These are phyloP conservation scores for Bacterosira constricta DNA, from an alignment of 108 stramenopile genomes.

Conservation along the genomic window DNA sequence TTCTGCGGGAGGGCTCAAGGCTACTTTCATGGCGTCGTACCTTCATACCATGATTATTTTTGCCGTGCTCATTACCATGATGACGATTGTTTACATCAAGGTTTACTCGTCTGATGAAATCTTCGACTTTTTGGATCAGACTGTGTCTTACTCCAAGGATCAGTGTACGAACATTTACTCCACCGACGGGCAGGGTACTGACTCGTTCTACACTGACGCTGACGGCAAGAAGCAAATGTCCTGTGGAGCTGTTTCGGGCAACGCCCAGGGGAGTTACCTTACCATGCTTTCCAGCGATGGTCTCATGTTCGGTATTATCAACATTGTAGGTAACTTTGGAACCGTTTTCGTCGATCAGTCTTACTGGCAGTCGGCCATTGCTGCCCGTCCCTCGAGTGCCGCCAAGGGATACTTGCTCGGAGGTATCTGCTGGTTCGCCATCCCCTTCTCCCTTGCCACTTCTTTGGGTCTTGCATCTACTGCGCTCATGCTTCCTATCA, in stretches of 20 bases:
- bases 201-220: slow-evolving; percentile 57
- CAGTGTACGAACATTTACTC: slow-evolving; percentile 68
- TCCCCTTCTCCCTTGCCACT: slow-evolving; percentile 90
- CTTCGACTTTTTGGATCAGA: slow-evolving; percentile 63
- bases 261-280: slow-evolving; percentile 87
- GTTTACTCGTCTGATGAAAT: slow-evolving; percentile 68
- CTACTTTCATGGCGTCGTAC: slow-evolving; percentile 90
- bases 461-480: slow-evolving; percentile 87
- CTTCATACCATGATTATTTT: slow-evolving; percentile 87
- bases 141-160: slow-evolving; percentile 54
- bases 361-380: slow-evolving; percentile 96
- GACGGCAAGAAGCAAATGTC: slow-evolving; percentile 43
- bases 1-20: slow-evolving; percentile 89
- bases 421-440: slow-evolving; percentile 94
- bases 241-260: slow-evolving; percentile 85
- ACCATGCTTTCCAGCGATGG: slow-evolving; percentile 89
- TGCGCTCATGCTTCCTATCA: slow-evolving; percentile 92
- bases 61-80: slow-evolving; percentile 80
- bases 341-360: slow-evolving; percentile 95
- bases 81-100: slow-evolving; percentile 77
- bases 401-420: slow-evolving; percentile 93
- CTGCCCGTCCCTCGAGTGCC: slow-evolving; percentile 79
- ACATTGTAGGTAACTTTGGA: slow-evolving; percentile 95
- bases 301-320: slow-evolving; percentile 94
- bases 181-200: slow-evolving; percentile 41